These are phyloP conservation scores for Plasmodium billcollinsi DNA, from an alignment of 169 alveolate species.

Conservation along the genomic window DNA sequence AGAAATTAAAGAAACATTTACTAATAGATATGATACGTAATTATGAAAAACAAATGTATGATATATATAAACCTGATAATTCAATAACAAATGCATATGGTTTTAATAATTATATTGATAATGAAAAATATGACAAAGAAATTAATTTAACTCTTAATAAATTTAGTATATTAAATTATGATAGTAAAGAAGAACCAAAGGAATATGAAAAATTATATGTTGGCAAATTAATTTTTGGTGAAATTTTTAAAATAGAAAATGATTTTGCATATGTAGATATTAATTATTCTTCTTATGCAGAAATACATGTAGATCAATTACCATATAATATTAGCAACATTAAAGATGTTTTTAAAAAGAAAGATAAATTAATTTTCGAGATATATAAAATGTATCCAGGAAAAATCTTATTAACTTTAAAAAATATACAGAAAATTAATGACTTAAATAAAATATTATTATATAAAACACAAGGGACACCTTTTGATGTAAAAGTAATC, in stretches of 20 bases:
- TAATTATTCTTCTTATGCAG: conserved; percentile 64
- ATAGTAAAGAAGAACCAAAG: conserved; percentile 60
- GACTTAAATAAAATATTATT: conserved; percentile 65
- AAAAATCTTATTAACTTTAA: conserved; percentile 55
- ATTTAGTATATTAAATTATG: conserved; percentile 68
- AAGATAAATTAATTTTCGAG: conserved; percentile 74
- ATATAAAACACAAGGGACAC: conserved; percentile 44
- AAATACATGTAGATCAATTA: conserved; percentile 71
- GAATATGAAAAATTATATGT: conserved; percentile 67
- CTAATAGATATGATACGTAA: conserved; percentile 34
- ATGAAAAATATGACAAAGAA: conserved; percentile 66
- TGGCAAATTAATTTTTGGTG: conserved; percentile 76
- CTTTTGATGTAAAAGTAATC: conserved; percentile 62
- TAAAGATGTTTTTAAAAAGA: conserved; percentile 50
- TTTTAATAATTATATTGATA: conserved; percentile 62
- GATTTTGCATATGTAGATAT: conserved; percentile 72
- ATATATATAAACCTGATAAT: conserved; percentile 69
- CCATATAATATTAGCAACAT: conserved; percentile 65
- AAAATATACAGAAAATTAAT: conserved; percentile 77
- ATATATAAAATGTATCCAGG: conserved; percentile 74
- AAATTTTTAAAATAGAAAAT: conserved; percentile 67
- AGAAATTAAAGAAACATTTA: conserved; percentile 28
- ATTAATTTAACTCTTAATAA: conserved; percentile 55
- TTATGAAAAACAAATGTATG: conserved; percentile 65
- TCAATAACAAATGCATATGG: conserved; percentile 55